Percentiles rank a stretch among this genome's conserved stretches.
phyloP scores from a whole-genome alignment of 352 stramenopile genomes.

The Pythium phragmiticola region DNA sequence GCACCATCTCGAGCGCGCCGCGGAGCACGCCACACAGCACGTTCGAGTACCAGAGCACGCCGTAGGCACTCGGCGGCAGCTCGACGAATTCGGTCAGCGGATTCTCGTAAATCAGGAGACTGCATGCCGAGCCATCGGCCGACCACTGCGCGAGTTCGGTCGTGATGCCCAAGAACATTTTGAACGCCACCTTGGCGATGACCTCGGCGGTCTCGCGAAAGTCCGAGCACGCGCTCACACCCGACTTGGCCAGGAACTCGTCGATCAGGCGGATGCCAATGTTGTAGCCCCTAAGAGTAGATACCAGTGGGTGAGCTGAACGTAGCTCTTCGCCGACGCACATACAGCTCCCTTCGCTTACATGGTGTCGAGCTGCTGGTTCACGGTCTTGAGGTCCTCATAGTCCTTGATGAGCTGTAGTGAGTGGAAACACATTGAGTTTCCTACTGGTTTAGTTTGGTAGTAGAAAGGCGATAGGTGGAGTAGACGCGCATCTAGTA shows the following conservation, averaged over 20 bases:
- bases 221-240: conserved; percentile 75
- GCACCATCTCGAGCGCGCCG: conserved; percentile 95
- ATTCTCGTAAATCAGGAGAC: conserved; percentile 96
- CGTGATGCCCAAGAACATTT: conserved; percentile 98
- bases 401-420: conserved; percentile 94
- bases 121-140: conserved; percentile 85
- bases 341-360: conserved; percentile 14
- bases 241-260: conserved; percentile 97
- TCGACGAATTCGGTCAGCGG: conserved; percentile 93
- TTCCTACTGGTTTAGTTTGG: neutral
- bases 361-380: conserved; percentile 96
- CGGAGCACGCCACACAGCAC: conserved; percentile 95
- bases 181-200: conserved; percentile 95
- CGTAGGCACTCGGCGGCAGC: conserved; percentile 83
- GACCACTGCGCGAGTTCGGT: conserved; percentile 92
- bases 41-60: conserved; percentile 95
- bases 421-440: neutral
- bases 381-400: conserved; percentile 93
- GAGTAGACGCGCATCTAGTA: conserved; percentile 11
- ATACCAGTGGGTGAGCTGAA: too few species aligned
- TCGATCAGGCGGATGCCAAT: conserved; percentile 97
- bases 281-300: conserved; percentile 87
- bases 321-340: too few species aligned
- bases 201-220: conserved; percentile 95
- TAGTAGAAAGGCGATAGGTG: neutral